phyloP scores from a whole-genome alignment of 73 alveolate genomes.

The Paramecium biaurelia region DNA sequence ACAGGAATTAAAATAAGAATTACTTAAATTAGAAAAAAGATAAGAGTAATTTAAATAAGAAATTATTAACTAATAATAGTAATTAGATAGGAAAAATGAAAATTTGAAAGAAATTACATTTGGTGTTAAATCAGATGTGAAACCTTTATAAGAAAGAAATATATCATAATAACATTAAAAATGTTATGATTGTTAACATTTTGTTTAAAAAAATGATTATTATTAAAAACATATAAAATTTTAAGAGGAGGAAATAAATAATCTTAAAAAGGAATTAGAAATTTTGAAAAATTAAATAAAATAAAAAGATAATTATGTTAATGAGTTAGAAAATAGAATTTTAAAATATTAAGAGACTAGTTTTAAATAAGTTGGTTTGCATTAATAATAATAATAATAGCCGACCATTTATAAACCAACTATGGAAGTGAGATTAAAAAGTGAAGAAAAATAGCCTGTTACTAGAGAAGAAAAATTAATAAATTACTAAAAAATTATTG shows the following conservation, averaged over 20 bases:
- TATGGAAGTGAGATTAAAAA: constrained; percentile 9
- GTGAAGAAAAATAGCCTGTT: constrained; percentile 31
- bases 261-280: constrained; percentile 29
- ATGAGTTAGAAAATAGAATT: constrained; percentile 36
- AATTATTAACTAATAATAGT: neutral
- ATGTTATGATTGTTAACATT: constrained; percentile 33
- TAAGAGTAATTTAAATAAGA: neutral
- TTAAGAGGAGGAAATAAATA: neutral
- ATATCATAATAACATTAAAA: neutral
- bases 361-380: neutral
- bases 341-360: constrained; percentile 12
- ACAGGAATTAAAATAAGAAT: neutral
- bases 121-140: neutral
- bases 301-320: constrained; percentile 20
- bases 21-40: neutral
- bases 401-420: neutral
- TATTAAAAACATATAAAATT: neutral
- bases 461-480: neutral
- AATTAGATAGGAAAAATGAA: neutral
- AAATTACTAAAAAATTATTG: neutral
- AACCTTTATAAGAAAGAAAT: neutral
- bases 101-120: neutral
- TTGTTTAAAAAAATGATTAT: neutral
- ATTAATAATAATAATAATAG: neutral
- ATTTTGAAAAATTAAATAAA: neutral